These are phyloP conservation scores for Sporothrix pallida DNA, from an alignment of 2,329 filamentous ascomycete species.

Conservation along the genomic window DNA sequence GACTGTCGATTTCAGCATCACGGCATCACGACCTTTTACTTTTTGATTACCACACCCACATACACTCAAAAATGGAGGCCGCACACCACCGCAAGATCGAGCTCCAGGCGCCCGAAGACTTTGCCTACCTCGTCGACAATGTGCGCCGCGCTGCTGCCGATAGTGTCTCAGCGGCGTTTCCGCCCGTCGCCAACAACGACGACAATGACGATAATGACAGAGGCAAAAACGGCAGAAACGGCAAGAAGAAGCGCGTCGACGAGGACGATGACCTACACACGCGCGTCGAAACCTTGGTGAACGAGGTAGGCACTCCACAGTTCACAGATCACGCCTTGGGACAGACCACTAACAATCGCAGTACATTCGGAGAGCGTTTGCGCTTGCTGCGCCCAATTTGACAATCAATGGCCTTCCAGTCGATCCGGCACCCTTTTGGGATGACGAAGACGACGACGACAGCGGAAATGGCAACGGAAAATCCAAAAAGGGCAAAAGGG, in stretches of 20 bases:
- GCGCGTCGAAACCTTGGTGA: slow-evolving; percentile 64
- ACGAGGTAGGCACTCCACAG: slow-evolving; percentile 53
- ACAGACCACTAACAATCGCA: background rate
- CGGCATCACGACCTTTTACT: background rate
- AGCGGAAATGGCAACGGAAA: background rate
- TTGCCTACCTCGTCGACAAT: slow-evolving; percentile 72
- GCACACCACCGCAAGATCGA: slow-evolving; percentile 74
- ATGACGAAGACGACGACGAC: slow-evolving; percentile 20
- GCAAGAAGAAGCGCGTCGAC: slow-evolving; percentile 3
- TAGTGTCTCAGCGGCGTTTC: slow-evolving; percentile 71
- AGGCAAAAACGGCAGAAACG: slow-evolving; percentile 5
- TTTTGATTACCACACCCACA: background rate
- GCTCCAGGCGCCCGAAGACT: slow-evolving; percentile 76
- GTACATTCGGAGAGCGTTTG: slow-evolving; percentile 68
- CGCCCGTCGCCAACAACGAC: slow-evolving; percentile 60
- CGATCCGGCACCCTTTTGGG: slow-evolving; percentile 44
- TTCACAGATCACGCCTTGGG: too few relatives aligned
- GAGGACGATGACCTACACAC: slow-evolving; percentile 63
- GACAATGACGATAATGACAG: slow-evolving; percentile 41
- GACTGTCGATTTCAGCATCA: background rate
- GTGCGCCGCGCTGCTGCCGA: slow-evolving; percentile 70
- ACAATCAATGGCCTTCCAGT: slow-evolving; percentile 66
- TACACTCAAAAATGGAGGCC: slow-evolving; percentile 42
- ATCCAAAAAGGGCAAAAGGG: background rate
- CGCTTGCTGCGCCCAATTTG: slow-evolving; percentile 63